Evolutionary conservation across 2,329 filamentous ascomycete genomes (phyloP), one percentile per base, ranked within the genome.

Genomic region (Magnaporthiopsis poae): DNA sequence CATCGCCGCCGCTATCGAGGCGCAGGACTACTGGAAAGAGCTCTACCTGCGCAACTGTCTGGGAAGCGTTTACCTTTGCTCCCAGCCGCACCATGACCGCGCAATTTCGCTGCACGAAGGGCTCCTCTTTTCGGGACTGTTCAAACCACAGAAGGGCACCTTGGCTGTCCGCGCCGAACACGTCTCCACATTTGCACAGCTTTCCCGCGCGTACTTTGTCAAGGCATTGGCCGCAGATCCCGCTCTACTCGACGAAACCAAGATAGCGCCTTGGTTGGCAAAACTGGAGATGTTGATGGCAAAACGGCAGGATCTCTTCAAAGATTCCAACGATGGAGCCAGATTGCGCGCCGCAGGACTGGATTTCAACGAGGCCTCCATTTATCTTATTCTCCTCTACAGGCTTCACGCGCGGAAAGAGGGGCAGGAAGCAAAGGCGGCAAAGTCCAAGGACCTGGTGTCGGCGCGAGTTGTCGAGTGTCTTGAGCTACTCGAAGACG

Each of bases 11-110:
- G 64, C 64, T 1, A 25, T 15, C 5, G 33, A 65, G 7, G 56
- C 59, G 3, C 59, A 65, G 59, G 64, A 65, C 18, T 27, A 60
- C 60, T 65, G 64, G 64, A 35, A 31, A 12, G 64, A 61, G 36
- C 59, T 61, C 8, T 65, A 65, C 64, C 60, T 65, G 25, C 35
- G 35, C 60, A 65, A 65, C 64, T 65, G 56, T 2, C 64, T 65
- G 15, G 64, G 64, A 5, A 35, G 60, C 5, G 64, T 56, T 0
- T 62, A 65, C 60, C 60, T 65, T 4, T 65, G 64, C 64, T 60
- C 64, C 8, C 36, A 33, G 18, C 25, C 21, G 31, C 60, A 15
- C 25, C 35, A 46, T 13, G 36, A 31, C 25, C 35, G 52, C 2
- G 64, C 60, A 15, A 36, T 65, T 11, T 11, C 59, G 7, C 33